Evolutionary conservation across 768 basidiomycete genomes (phyloP).

Genomic region (Paxillus involutus): DNA sequence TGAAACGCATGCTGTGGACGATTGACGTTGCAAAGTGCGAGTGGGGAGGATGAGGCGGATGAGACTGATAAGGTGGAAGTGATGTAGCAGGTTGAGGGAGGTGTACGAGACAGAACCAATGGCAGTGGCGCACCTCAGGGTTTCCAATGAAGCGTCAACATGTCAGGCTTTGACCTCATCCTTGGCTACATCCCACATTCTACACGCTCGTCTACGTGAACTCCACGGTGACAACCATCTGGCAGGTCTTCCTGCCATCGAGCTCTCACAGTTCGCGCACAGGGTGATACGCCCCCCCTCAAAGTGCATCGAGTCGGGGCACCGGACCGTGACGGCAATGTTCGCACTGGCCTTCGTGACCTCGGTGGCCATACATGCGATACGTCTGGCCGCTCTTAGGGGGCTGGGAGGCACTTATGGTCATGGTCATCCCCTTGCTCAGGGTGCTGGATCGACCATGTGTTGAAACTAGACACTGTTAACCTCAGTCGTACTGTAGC

Average conservation of each 20-base stretch:
- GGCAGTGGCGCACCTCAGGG: no score
- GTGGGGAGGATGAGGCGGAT: no score
- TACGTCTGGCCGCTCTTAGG: conserved; percentile 17
- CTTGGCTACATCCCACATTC: conserved; percentile 45
- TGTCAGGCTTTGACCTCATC: no score
- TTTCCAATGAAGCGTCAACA: no score
- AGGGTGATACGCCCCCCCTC: conserved; percentile 35
- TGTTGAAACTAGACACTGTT: no score
- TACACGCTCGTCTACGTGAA: conserved; percentile 44
- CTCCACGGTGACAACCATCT: conserved; percentile 46
- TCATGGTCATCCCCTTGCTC: conserved; percentile 15
- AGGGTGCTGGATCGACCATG: not conserved
- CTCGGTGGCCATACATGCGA: conserved; percentile 28
- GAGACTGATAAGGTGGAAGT: no score
- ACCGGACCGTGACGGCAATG: conserved; percentile 20
- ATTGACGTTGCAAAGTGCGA: no score
- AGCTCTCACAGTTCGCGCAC: conserved; percentile 40
- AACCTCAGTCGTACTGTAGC: no score
- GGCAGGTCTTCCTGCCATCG: conserved; percentile 53
- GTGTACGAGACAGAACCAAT: no score
- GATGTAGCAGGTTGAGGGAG: no score
- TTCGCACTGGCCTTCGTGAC: conserved; percentile 15
- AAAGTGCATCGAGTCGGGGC: conserved; percentile 14
- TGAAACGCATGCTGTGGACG: no score
- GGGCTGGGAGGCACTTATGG: conserved; percentile 2